Conservation (phyloP, 2,329 filamentous ascomycete species). For the Alternaria gansuensis region DNA sequence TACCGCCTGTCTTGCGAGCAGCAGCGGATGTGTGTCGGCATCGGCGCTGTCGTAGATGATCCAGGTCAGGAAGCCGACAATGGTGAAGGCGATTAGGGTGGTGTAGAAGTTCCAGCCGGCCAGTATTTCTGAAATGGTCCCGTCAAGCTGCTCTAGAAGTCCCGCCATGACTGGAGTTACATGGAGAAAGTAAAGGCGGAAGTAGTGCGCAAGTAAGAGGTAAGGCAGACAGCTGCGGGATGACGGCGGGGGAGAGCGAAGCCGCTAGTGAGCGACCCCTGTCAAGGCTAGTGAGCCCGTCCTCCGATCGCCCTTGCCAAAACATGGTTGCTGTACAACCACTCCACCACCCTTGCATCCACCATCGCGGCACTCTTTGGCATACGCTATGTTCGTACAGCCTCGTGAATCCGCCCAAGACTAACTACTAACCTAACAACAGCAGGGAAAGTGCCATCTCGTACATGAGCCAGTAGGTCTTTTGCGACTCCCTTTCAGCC, state of each 20-base stretch:
- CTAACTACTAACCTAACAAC: conserved; percentile 40
- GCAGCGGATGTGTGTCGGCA: conserved; percentile 89
- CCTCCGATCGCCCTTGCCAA: conserved; percentile 18
- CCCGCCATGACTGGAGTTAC: conserved; percentile 49
- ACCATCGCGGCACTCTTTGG: conserved; percentile 1
- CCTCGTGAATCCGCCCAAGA: conserved; percentile 1
- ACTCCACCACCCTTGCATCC: conserved; percentile 12
- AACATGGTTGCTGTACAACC: conserved; percentile 25
- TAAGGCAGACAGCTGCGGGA: conserved; percentile 17
- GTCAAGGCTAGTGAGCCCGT: conserved; percentile 6
- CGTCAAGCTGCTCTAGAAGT: conserved; percentile 74
- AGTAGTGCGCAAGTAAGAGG: conserved; percentile 1
- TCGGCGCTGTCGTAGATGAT: conserved; percentile 76
- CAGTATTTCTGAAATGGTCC: conserved; percentile 72
- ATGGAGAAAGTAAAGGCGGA: neutral
- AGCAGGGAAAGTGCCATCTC: conserved; percentile 1
- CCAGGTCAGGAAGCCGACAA: conserved; percentile 75
- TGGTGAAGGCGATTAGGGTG: conserved; percentile 72
- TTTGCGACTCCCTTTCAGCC: conserved; percentile 8
- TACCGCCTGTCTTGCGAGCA: conserved; percentile 84
- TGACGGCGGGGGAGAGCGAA: conserved; percentile 21
- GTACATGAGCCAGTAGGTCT: neutral
- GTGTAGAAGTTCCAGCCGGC: conserved; percentile 85
- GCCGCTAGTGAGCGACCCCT: conserved; percentile 16
- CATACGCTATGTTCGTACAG: conserved; percentile 14